phyloP scores from a whole-genome alignment of 2,329 filamentous ascomycete genomes.

The Cadophora luteo-olivacea region DNA sequence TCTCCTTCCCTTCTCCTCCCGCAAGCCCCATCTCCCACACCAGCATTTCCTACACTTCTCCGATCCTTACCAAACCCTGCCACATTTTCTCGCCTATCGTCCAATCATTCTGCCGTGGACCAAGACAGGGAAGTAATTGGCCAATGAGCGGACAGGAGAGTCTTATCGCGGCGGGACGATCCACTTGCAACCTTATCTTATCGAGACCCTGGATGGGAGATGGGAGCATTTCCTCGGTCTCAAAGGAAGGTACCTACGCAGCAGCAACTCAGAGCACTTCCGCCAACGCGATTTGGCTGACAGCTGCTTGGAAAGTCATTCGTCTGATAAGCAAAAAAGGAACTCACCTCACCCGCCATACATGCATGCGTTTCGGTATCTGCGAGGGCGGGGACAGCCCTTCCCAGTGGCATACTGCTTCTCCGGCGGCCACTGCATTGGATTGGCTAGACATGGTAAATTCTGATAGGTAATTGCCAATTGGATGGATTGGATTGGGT shows the following conservation, averaged over 20 bases:
- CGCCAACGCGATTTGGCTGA: too few relatives aligned
- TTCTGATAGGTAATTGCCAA: not conserved
- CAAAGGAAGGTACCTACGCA: too few relatives aligned
- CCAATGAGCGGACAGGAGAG: not conserved
- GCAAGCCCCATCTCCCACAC: not conserved
- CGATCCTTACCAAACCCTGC: not conserved
- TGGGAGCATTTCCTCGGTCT: too few relatives aligned
- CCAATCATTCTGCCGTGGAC: not conserved
- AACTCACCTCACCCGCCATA: not conserved
- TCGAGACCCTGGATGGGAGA: too few relatives aligned
- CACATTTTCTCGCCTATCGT: not conserved
- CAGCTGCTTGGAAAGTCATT: too few relatives aligned
- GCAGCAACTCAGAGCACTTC: too few relatives aligned
- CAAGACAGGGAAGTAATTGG: not conserved
- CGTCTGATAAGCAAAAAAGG: constrained; percentile 12
- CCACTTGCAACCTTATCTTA: too few relatives aligned
- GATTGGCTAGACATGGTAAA: too few relatives aligned
- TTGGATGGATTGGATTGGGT: not conserved
- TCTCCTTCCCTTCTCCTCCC: too few relatives aligned
- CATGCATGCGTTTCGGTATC: not conserved
- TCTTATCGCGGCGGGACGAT: not conserved
- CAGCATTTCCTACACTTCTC: constrained; percentile 16
- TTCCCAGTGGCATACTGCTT: not conserved
- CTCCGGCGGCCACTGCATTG: constrained; percentile 5
- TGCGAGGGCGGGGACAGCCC: not conserved